Percentiles rank a stretch among this genome's conserved stretches.
phyloP scores from a whole-genome alignment of 768 basidiomycete genomes.

The Tulasnella sp. region DNA sequence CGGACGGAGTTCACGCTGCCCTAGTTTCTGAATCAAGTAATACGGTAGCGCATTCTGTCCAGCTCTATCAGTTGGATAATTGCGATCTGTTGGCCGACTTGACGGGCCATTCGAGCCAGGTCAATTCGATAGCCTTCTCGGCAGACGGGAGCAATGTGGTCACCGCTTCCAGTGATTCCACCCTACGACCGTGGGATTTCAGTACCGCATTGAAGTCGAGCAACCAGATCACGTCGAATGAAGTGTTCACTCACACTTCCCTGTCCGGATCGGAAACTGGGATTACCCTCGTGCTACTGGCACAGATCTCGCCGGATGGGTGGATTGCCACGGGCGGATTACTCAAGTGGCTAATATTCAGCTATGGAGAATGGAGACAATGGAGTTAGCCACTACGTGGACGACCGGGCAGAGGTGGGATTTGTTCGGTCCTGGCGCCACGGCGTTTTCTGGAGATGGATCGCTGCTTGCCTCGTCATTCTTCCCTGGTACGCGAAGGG shows the following conservation, averaged over 20 bases:
- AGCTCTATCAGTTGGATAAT: neutral
- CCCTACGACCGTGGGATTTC: neutral
- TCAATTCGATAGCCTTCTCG: neutral
- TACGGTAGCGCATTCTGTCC: neutral
- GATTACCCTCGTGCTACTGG: neutral
- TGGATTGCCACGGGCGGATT: neutral
- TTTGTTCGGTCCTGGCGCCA: neutral
- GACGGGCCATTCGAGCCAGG: neutral
- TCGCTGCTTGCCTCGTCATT: neutral
- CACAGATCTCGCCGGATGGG: neutral
- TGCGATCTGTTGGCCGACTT: neutral
- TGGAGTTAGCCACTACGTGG: neutral
- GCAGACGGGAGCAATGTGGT: neutral
- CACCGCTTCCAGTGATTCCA: neutral
- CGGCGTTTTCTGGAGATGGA: neutral
- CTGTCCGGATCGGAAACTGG: neutral
- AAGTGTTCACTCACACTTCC: neutral
- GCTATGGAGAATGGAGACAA: neutral
- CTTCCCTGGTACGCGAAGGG: neutral
- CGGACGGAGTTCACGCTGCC: neutral
- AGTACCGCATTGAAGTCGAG: neutral
- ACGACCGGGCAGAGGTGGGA: neutral
- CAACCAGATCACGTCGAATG: neutral
- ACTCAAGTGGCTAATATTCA: neutral
- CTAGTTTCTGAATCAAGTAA: neutral